A percentile compares a stretch with the other conserved stretches of the same genome.
phyloP scores from a whole-genome alignment of 805 yeast species.

The Monosporozyma servazzii region DNA sequence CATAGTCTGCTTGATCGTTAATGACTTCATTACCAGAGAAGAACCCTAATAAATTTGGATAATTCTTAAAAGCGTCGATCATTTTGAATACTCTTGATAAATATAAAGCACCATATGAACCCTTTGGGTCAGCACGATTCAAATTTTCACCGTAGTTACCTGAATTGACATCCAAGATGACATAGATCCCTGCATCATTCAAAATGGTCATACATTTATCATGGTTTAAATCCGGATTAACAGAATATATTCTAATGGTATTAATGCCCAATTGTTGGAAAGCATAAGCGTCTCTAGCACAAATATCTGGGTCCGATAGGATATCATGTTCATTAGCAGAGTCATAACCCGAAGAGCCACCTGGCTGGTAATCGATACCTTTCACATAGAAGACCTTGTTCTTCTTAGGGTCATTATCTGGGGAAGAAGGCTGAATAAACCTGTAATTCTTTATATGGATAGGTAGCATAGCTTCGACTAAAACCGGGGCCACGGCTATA shows the following conservation, averaged over 20 bases:
- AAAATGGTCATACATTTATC: conserved; percentile 87
- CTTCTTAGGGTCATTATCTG: conserved; percentile 29
- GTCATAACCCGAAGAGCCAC: conserved; percentile 63
- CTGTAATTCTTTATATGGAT: conserved; percentile 45
- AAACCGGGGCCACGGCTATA: conserved; percentile 11
- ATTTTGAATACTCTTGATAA: conserved; percentile 74
- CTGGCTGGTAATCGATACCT: conserved; percentile 90
- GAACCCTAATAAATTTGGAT: conserved; percentile 80
- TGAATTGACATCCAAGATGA: conserved; percentile 74
- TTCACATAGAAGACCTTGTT: conserved; percentile 62
- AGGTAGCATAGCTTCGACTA: conserved; percentile 44
- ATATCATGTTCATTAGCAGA: conserved; percentile 44
- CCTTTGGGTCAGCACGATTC: conserved; percentile 59
- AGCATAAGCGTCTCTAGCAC: conserved; percentile 72
- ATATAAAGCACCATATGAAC: conserved; percentile 63
- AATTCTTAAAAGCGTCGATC: conserved; percentile 73
- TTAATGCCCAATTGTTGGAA: conserved; percentile 77
- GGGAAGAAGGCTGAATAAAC: conserved; percentile 46
- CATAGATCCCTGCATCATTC: conserved; percentile 86
- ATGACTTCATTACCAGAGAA: conserved; percentile 89
- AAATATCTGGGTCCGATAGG: conserved; percentile 55
- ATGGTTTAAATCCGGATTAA: conserved; percentile 77
- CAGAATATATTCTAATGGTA: conserved; percentile 73
- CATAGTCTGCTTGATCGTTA: conserved; percentile 59
- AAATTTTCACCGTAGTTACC: conserved; percentile 60